These are phyloP conservation scores for Cutaneotrichosporon dermatis DNA, from an alignment of 1,284 basidiomycete genomes.

Conservation along the genomic window DNA sequence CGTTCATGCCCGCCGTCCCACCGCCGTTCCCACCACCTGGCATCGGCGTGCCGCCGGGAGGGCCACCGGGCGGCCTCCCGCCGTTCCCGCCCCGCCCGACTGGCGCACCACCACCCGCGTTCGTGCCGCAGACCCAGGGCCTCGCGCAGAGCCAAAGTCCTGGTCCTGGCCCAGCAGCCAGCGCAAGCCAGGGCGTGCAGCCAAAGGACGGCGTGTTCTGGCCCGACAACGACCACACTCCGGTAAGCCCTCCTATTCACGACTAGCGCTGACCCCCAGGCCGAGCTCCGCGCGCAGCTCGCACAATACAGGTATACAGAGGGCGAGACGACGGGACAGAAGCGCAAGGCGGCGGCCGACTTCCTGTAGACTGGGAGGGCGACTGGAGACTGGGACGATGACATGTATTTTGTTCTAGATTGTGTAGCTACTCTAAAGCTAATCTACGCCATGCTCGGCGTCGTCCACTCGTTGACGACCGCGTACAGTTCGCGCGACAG, in stretches of 20 bases:
- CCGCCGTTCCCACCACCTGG: slow-evolving; percentile 34
- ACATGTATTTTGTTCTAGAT: neutral
- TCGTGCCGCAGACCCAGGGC: slow-evolving; percentile 18
- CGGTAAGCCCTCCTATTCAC: too few species aligned
- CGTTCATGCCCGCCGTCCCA: slow-evolving; percentile 16
- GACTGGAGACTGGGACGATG: slow-evolving; percentile 24
- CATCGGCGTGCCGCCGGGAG: slow-evolving; percentile 24
- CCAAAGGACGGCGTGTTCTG: slow-evolving; percentile 49
- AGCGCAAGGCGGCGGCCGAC: slow-evolving; percentile 50
- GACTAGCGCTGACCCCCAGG: too few species aligned
- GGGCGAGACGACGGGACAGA: slow-evolving; percentile 32
- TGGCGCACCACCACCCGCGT: slow-evolving; percentile 25
- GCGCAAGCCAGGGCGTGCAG: slow-evolving; percentile 15
- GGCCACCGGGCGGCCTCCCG: slow-evolving; percentile 12
- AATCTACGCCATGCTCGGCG: slow-evolving; percentile 19
- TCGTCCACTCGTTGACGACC: slow-evolving; percentile 64
- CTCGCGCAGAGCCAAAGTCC: neutral
- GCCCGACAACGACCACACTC: slow-evolving; percentile 45
- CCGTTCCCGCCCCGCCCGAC: slow-evolving; percentile 24
- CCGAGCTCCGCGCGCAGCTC: slow-evolving; percentile 69
- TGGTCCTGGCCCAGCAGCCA: too few species aligned
- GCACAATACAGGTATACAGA: slow-evolving; percentile 65
- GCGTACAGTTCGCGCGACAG: slow-evolving; percentile 78
- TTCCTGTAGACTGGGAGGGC: slow-evolving; percentile 36
- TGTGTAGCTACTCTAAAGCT: too few species aligned